phyloP scores from a whole-genome alignment of 2,329 filamentous ascomycete genomes.

The Hypoxylon rubiginosum region DNA sequence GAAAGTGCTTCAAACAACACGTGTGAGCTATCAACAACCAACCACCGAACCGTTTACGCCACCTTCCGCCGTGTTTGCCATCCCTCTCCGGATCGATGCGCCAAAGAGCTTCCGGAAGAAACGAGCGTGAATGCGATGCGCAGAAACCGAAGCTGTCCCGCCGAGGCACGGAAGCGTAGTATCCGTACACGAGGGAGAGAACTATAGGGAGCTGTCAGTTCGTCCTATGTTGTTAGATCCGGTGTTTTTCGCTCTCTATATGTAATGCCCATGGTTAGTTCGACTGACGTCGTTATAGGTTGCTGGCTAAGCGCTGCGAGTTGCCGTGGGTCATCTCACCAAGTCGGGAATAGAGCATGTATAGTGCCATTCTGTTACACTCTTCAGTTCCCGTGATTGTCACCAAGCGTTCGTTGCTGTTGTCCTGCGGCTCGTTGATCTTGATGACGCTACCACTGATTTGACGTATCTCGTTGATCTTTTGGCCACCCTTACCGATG shows the following conservation, averaged over 20 bases:
- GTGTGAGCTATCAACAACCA: constrained; percentile 34
- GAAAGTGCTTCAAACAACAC: constrained; percentile 35
- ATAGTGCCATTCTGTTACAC: constrained; percentile 99
- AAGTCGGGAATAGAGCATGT: constrained; percentile 98
- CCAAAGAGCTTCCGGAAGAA: constrained; percentile 36
- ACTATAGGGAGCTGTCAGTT: constrained; percentile 34
- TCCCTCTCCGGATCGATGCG: constrained; percentile 31
- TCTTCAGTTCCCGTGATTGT: constrained; percentile 98
- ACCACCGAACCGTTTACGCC: constrained; percentile 47
- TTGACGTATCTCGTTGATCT: constrained; percentile 99
- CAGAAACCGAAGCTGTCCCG: constrained; percentile 24
- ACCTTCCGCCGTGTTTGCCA: constrained; percentile 44
- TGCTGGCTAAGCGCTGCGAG: constrained; percentile 4
- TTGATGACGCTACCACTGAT: constrained; percentile 98
- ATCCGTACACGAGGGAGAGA: constrained; percentile 29
- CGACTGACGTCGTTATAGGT: constrained; percentile 20
- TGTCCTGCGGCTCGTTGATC: constrained; percentile 99
- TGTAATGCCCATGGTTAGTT: constrained; percentile 46
- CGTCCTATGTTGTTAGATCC: constrained; percentile 46
- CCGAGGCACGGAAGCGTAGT: constrained; percentile 20
- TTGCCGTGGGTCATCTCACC: constrained; percentile 68
- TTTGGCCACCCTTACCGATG: constrained; percentile 97
- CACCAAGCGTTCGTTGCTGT: constrained; percentile 97
- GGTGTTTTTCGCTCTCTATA: constrained; percentile 52
- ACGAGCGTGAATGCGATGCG: constrained; percentile 41